Base-by-base conservation (phyloP, 805 yeast species). In the Isabelozyma pseudorhagii region DNA sequence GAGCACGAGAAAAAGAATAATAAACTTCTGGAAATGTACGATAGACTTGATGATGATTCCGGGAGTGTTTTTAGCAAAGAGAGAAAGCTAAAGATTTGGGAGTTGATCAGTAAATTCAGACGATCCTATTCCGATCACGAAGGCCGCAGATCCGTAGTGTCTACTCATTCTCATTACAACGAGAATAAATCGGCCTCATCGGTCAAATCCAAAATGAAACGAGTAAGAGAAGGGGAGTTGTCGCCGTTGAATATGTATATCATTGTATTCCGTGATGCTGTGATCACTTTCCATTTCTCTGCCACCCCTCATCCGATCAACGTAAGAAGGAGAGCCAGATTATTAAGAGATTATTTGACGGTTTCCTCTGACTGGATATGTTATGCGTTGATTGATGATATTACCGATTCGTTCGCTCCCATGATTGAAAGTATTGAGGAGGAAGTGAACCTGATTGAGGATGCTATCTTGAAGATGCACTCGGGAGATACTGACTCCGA, bases 401-500 rank as follows among this genome's bases (percentile, higher is more conserved):
- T 94, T 54, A 93, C 97, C 0, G 99, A 94, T 74, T 96, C 96
- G 0, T 94, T 89, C 74, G 98, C 96, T 0, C 99, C 99, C 2
- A 83, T 94, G 86, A 92, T 94, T 54, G 96, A 89, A 50, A 82
- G 93, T 44, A 92, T 94, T 46, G 98, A 94, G 63, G 90, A 85
- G 51, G 99, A 94, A 60, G 98, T 94, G 18, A 90, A 91, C 63
- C 79, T 83, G n/a, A 94, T 94, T 53, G 99, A 94, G 61, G 97
- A 93, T 60, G 87, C 92, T 3, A 93, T 94, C 46, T 72, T 94
- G 58, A 78, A 79, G 49, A 86, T 94, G 93, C 96, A 93, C 64
- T 85, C 91, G 17, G 84, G 86, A 1, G 80, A 74, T 34, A 69
- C 77, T 3, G 78, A 75, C 36, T 71, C 66, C 41, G 75, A 77